Base-by-base conservation (phyloP, 208 protist species). In the Trypanosoma melophagium region DNA sequence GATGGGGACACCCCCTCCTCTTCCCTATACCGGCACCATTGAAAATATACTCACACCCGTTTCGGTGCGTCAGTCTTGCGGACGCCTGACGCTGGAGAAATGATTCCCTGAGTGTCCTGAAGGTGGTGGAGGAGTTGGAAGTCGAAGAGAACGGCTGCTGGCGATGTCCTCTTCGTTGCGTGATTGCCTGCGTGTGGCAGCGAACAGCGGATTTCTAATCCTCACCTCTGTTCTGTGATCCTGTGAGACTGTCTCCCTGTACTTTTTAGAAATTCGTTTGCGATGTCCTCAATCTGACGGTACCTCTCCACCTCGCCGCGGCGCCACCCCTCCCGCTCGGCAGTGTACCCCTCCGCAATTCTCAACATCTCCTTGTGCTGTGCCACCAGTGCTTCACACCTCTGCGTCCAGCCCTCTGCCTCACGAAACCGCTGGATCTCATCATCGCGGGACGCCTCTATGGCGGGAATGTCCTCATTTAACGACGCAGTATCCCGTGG, bases 81-180 rank as follows among this genome's bases (percentile, higher is more conserved):
- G n/a, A n/a, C n/a, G n/a, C n/a, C n/a, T n/a, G n/a, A n/a, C n/a
- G n/a, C n/a, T n/a, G n/a, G n/a, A n/a, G n/a, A 58, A 59, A 67
- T n/a, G 35, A 54, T 40, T 24, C n/a, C n/a, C n/a, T n/a, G n/a
- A n/a, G n/a, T 2, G 1, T 47, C 21, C 35, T 10, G 47, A 13
- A 47, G 47, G 7, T 47, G 50, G 59, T 42, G 65, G 63, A 38
- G 65, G 65, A 58, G 71, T 68, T 59, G 71, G 71, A 38, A 77
- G 44, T 8, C 71, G 60, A 42, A 72, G 17, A 40, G 25, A 38
- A 22, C 47, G 53, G n/a, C 60, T 72, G 8, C 16, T n/a, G n/a
- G n/a, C n/a, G n/a, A n/a, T n/a, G n/a, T n/a, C n/a, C 7, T n/a
- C 22, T 25, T 31, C 45, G 21, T 14, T 10, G 13, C 35, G 9